Evolutionary conservation across 306 rosid species (phyloP).

Genomic region (peach (Prunus persica)): Prunus_persica_NCBIv2 NC_034012.1:6171001-6171500

Average conservation of each 20-base stretch:
- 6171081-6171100: not conserved
- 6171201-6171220: not conserved
- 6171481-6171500: not conserved
- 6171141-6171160: not conserved
- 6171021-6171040: not conserved
- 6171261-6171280: not conserved
- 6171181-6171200: not conserved
- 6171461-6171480: not conserved
- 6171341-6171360: not conserved
- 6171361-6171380: not conserved
- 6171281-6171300: not conserved
- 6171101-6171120: not conserved
- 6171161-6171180: rapidly evolving
- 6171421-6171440: not conserved
- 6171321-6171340: not conserved
- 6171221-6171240: not conserved
- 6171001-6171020: not conserved
- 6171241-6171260: not conserved
- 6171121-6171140: rapidly evolving
- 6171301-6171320: not conserved
- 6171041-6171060: not conserved
- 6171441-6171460: not conserved
- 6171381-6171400: not conserved
- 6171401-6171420: not conserved
- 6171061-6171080: not conserved